These are phyloP conservation scores for Wilcoxina mikolae DNA, from an alignment of 495 filamentous ascomycete species.

Conservation along the genomic window DNA sequence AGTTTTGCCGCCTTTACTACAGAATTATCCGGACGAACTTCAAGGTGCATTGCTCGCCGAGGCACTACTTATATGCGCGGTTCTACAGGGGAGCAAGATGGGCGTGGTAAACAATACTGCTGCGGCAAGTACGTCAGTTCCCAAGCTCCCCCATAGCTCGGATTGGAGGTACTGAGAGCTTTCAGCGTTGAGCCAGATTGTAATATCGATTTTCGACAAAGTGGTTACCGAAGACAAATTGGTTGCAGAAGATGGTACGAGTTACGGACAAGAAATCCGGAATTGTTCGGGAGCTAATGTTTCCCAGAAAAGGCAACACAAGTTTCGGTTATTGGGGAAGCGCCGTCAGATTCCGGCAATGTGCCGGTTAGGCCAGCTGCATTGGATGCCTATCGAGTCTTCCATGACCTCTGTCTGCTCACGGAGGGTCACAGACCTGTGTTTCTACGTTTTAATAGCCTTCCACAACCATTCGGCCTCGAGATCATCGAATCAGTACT, in stretches of 20 bases:
- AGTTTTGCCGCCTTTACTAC: slow-evolving; percentile 74
- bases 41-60: slow-evolving; percentile 65
- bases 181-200: slow-evolving; percentile 67
- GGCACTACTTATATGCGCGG: slow-evolving; percentile 77
- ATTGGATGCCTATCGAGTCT: slow-evolving; percentile 74
- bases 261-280: neutral
- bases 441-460: slow-evolving; percentile 57
- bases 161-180: neutral
- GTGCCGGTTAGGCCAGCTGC: slow-evolving; percentile 59
- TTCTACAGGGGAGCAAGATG: slow-evolving; percentile 77
- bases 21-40: slow-evolving; percentile 75
- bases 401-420: slow-evolving; percentile 79
- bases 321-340: slow-evolving; percentile 42
- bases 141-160: neutral
- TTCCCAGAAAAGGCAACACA: slow-evolving; percentile 36
- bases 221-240: slow-evolving; percentile 73
- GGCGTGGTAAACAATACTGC: slow-evolving; percentile 86
- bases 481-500: slow-evolving; percentile 85
- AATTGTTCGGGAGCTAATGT: neutral
- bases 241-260: slow-evolving; percentile 57
- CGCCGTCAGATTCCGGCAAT: slow-evolving; percentile 45
- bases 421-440: slow-evolving; percentile 69
- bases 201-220: slow-evolving; percentile 84
- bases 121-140: slow-evolving; percentile 45
- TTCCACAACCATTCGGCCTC: slow-evolving; percentile 68